phyloP scores from a whole-genome alignment of 805 yeast genomes.

The Lachancea lanzarotensis region DNA sequence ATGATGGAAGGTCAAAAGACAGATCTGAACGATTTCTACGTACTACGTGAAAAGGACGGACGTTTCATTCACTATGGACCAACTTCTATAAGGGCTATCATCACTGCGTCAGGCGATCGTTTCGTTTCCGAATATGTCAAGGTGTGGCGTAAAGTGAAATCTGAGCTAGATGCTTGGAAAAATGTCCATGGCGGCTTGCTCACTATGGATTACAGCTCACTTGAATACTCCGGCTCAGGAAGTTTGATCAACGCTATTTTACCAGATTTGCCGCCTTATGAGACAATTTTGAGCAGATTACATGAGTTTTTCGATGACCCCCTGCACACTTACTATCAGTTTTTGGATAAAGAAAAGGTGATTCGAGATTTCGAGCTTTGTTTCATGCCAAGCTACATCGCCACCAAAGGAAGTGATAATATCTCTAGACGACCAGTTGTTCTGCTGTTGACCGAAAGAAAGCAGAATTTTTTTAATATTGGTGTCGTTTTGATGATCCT shows the following conservation, averaged over 20 bases:
- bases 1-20: not conserved
- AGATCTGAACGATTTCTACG: not conserved
- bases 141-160: slow-evolving; percentile 23
- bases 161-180: slow-evolving; percentile 23
- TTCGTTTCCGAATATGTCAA: slow-evolving; percentile 16
- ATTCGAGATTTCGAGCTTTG: slow-evolving; percentile 3
- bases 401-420: not conserved
- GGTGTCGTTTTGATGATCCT: slow-evolving; percentile 26
- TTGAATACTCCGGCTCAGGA: slow-evolving; percentile 7
- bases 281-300: not conserved
- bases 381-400: slow-evolving; percentile 1
- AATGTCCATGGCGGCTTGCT: slow-evolving; percentile 10
- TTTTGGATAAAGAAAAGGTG: slow-evolving; percentile 6
- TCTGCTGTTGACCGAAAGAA: slow-evolving; percentile 5
- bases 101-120: slow-evolving; percentile 16
- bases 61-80: slow-evolving; percentile 27
- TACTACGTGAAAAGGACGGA: slow-evolving; percentile 15
- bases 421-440: not conserved
- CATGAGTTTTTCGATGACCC: slow-evolving; percentile 6
- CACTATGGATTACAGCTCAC: slow-evolving; percentile 15
- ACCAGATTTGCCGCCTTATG: slow-evolving; percentile 6
- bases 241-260: slow-evolving; percentile 3
- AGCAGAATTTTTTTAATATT: slow-evolving; percentile 24
- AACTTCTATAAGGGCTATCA: slow-evolving; percentile 23
- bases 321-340: slow-evolving; percentile 4